A percentile compares a stretch with the other conserved stretches of the same genome.
phyloP scores from a whole-genome alignment of 169 alveolate species.

The Babesia ovis region DNA sequence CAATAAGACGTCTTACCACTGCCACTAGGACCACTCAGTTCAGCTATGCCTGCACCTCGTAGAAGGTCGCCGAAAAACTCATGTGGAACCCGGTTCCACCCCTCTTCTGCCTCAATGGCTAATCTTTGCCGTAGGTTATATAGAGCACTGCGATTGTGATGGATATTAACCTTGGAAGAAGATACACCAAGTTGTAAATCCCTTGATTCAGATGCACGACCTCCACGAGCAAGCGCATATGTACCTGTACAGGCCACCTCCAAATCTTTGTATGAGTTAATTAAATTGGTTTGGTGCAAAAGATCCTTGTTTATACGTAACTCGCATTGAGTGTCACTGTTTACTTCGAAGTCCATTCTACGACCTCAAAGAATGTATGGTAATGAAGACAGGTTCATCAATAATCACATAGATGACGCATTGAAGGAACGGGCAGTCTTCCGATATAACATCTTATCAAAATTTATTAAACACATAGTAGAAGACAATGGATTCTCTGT shows the following conservation, averaged over 20 bases:
- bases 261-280: neutral
- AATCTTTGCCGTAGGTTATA: neutral
- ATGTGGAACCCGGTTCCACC: neutral
- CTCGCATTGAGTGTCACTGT: neutral
- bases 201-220: constrained; percentile 1
- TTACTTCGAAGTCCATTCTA: neutral
- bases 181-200: neutral
- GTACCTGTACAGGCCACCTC: constrained; percentile 4
- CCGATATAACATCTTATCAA: no score
- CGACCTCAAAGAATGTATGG: neutral
- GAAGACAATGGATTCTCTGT: no score
- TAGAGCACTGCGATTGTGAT: neutral
- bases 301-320: neutral
- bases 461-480: neutral
- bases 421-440: no score
- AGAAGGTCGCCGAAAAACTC: constrained; percentile 17
- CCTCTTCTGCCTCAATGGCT: neutral
- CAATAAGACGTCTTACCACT: constrained; percentile 64
- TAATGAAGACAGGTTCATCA: neutral
- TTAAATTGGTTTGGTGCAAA: neutral
- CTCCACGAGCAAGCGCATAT: neutral
- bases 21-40: constrained; percentile 65
- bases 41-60: constrained; percentile 57
- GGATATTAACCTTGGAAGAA: neutral
- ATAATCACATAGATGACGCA: neutral